Conservation (phyloP, 2,329 filamentous ascomycete species). For the Amauroascus niger region DNA sequence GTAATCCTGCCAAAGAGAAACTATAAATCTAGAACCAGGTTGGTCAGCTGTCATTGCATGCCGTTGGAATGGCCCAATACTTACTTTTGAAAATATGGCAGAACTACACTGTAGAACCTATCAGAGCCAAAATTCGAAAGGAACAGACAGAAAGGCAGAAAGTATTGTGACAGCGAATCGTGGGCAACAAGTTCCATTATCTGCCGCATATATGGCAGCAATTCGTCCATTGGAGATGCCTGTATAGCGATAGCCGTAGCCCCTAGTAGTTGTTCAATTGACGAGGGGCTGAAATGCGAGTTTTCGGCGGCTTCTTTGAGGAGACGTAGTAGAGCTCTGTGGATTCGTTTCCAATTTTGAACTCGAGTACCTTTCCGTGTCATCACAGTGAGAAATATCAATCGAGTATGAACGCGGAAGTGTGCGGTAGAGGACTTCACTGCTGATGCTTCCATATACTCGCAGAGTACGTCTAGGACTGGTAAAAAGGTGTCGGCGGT, state of each 20-base stretch:
- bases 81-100: conserved; percentile 71
- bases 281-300: conserved; percentile 21
- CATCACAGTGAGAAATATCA: conserved; percentile 54
- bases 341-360: conserved; percentile 57
- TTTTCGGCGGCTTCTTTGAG: conserved; percentile 35
- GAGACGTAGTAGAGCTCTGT: conserved; percentile 48
- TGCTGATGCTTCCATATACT: conserved; percentile 32
- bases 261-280: conserved; percentile 34
- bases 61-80: conserved; percentile 2
- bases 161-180: conserved; percentile 59
- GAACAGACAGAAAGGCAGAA: conserved; percentile 75
- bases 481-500: conserved; percentile 62
- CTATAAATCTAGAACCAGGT: conserved; percentile 53
- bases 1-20: conserved; percentile 59
- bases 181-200: conserved; percentile 57
- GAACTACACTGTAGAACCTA: conserved; percentile 68
- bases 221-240: conserved; percentile 65
- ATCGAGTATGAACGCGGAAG: conserved; percentile 30
- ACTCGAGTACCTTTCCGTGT: conserved; percentile 75
- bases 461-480: conserved; percentile 53
- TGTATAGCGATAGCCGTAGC: conserved; percentile 58
- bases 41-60: conserved; percentile 20
- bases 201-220: conserved; percentile 59
- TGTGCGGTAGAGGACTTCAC: conserved; percentile 24
- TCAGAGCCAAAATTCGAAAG: conserved; percentile 63